Evolutionary conservation across 805 yeast species (phyloP).

Genomic region (Cyberlindnera meyerae): DNA sequence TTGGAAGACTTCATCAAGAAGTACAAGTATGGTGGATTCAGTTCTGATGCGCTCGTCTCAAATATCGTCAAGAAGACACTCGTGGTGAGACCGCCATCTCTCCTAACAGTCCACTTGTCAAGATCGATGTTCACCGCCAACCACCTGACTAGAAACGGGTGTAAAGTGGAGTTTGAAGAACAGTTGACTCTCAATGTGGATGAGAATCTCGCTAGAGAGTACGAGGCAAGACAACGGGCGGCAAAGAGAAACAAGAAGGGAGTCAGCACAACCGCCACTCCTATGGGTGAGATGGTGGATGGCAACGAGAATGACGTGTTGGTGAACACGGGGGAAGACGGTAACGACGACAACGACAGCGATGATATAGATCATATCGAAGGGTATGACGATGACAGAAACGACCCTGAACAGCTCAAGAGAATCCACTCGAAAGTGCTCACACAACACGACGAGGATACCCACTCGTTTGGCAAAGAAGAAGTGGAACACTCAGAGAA

Average conservation of each 20-base stretch:
- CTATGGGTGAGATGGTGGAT: conserved; percentile 12
- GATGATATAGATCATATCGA: conserved; percentile 55
- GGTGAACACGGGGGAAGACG: conserved; percentile 11
- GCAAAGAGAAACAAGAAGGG: conserved; percentile 14
- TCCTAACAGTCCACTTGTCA: conserved; percentile 78
- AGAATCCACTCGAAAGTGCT: conserved; percentile 24
- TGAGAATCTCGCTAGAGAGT: conserved; percentile 26
- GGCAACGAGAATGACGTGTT: conserved; percentile 5
- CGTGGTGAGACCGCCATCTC: conserved; percentile 61
- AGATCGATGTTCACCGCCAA: conserved; percentile 73
- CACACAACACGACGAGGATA: conserved; percentile 20
- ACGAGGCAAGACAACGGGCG: conserved; percentile 25
- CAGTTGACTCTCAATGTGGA: conserved; percentile 44
- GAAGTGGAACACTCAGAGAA: conserved; percentile 16
- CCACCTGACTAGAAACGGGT: conserved; percentile 65
- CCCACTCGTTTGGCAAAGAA: conserved; percentile 7
- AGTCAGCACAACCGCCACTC: conserved; percentile 9
- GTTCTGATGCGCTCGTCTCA: conserved; percentile 46
- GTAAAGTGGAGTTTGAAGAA: conserved; percentile 65
- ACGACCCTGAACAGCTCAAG: conserved; percentile 20
- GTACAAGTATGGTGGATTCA: conserved; percentile 41
- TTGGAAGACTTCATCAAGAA: conserved; percentile 42
- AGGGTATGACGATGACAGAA: conserved; percentile 26
- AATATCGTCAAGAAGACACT: conserved; percentile 63
- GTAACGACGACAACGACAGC: conserved; percentile 28